Base-by-base conservation (phyloP, 495 filamentous ascomycete genomes). In the Wilcoxina mikolae region DNA sequence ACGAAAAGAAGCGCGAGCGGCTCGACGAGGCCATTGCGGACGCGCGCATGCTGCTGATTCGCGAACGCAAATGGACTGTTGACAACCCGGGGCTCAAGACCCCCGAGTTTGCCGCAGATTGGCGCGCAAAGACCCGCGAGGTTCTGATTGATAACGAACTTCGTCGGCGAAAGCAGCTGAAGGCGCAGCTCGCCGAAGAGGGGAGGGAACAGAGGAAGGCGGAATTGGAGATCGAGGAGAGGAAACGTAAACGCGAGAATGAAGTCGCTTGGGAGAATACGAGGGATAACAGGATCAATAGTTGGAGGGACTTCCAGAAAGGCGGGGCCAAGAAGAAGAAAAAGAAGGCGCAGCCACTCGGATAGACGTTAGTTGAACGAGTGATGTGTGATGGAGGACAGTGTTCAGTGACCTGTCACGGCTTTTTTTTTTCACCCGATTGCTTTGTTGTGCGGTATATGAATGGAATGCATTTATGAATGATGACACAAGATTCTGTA, bases 21-120 rank as follows among this genome's bases (percentile, higher is more conserved):
- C 82, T 99, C 2, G 91, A 99, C 69, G 90, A 95, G 67, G 87
- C 85, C 56, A 95, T 96, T 57, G 84, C 88, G 11, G 91, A 99
- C 65, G 91, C 91, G 50, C 88, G 91, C 60, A 87, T 87, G 76
- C 78, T 96, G 12, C 68, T 94, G 49, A 94, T 99, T 58, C 85
- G 90, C 42, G 88, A 95, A 66, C 81, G 82, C 65, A 95, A 95
- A 64, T 87, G 85, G 76, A 95, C 81, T 0, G 73, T 85, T 47
- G 93, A 99, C 71, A 85, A 78, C 56, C 78, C 81, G 35, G 93
- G 94, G 70, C 72, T 94, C 53, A 85, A 84, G 65, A 78, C 76
- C n/a, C 78, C 81, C 7, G 79, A 83, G 35, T 96, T 96, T 65
- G 79, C 79, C 53, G 74, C 74, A 60, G 79, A 85, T 63, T 96